Evolutionary conservation across 164 flowering plant genomes (phyloP), one percentile per base, ranked within the genome.

Genomic region (Pachysandra terminalis): DNA sequence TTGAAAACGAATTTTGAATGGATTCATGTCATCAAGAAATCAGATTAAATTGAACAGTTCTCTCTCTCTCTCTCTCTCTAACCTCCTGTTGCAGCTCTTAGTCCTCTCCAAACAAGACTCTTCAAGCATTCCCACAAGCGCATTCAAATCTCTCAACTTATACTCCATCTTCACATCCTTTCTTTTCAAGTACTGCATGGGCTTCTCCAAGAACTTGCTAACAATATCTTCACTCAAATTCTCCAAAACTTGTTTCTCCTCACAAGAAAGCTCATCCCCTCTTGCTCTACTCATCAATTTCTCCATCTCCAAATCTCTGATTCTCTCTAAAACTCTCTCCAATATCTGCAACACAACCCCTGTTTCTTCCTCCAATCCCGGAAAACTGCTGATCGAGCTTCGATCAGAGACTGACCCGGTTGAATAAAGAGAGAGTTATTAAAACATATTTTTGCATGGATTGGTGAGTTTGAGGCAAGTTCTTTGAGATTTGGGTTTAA

Each of bases 281-380:
- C 12, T 27, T 28, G 32, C 45, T 22, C 24, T 55, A 10, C 1
- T 6, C 51, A 65, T 55, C 21, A 65, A 55, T 14, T 65, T 65
- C 61, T 65, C 60, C 60, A 65, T 52, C 41, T 65, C 68, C 60
- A 35, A 55, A 22, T 53, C 51, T 35, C 68, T 55, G 9, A 66
- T 13, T 22, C 23, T 24, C 16, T 66, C 61, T 16, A 66, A 12
- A 23, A 66, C 22, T 37, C 21, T 57, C 59, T 66, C 61, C 53
- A 66, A 22, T 28, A 49, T 66, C 26, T 66, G 3, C 62, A 66
- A 24, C 9, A 56, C 5, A 5, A 56, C 62, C 37, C 16, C 21
- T 8, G 16, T 2, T 41, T 66, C 69, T 9, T 40, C 37, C 54
- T 9, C 21, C 9, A 32, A 4, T 56, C 28, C 51, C 17, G 51